Evolutionary conservation across 2,329 filamentous ascomycete species (phyloP).

Genomic region (Claviceps capensis): DNA sequence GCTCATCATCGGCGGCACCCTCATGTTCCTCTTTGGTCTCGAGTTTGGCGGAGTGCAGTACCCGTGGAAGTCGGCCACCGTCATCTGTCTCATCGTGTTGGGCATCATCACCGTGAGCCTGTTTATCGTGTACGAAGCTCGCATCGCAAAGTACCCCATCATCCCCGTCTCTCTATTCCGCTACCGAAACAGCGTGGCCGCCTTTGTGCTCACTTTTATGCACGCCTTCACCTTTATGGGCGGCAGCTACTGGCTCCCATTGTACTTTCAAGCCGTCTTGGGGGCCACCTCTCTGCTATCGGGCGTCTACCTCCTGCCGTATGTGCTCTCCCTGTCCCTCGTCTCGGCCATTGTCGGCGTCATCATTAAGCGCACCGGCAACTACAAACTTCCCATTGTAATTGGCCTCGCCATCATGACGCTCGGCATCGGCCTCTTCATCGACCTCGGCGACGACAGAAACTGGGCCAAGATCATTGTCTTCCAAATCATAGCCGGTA

Average conservation of each 20-base stretch:
- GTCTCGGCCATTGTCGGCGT: conserved; percentile 43
- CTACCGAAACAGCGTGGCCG: conserved; percentile 49
- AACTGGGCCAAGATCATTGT: conserved; percentile 44
- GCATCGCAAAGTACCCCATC: conserved; percentile 61
- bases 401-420: conserved; percentile 44
- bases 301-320: conserved; percentile 62
- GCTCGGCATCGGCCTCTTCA: conserved; percentile 50
- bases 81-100: conserved; percentile 67
- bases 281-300: conserved; percentile 55
- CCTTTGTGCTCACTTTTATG: conserved; percentile 52
- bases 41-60: conserved; percentile 67
- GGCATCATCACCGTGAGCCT: conserved; percentile 47
- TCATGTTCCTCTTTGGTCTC: conserved; percentile 78
- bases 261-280: conserved; percentile 72
- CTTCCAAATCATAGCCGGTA: conserved; percentile 48
- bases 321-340: conserved; percentile 53
- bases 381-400: conserved; percentile 48
- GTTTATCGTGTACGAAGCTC: conserved; percentile 62
- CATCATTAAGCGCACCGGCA: conserved; percentile 49
- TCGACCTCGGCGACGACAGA: conserved; percentile 43
- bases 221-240: conserved; percentile 71
- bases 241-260: conserved; percentile 64
- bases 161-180: conserved; percentile 63
- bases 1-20: conserved; percentile 58
- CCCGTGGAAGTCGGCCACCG: conserved; percentile 62